A percentile compares a stretch with the other conserved stretches of the same genome.
Evolutionary conservation across 192 early-diverging fungal genomes (phyloP).

Genomic region (Coemansia sp.): DNA sequence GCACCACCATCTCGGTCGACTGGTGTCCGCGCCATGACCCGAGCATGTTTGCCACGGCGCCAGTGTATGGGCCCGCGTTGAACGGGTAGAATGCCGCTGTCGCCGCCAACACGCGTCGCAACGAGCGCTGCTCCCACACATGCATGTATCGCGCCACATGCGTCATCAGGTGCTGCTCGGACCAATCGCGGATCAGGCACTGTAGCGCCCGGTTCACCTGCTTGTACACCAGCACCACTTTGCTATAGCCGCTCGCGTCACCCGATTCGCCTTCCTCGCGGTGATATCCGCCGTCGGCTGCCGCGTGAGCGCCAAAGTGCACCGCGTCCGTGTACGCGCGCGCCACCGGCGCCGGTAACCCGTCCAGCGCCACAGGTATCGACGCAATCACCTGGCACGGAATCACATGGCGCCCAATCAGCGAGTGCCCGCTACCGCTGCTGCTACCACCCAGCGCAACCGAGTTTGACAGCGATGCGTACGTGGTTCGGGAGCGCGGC

Average conservation of each 20-base stretch:
- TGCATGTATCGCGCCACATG: constrained; percentile 42
- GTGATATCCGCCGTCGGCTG: constrained; percentile 44
- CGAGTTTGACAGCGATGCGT: constrained; percentile 11
- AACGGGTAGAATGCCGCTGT: constrained; percentile 44
- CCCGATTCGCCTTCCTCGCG: not conserved
- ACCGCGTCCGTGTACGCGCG: constrained; percentile 39
- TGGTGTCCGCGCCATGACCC: constrained; percentile 35
- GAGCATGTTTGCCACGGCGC: constrained; percentile 22
- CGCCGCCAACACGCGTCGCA: constrained; percentile 35
- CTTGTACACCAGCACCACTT: constrained; percentile 41
- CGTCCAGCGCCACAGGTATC: constrained; percentile 37
- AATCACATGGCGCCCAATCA: constrained; percentile 42
- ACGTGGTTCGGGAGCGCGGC: constrained; percentile 6
- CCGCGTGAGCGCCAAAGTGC: constrained; percentile 38
- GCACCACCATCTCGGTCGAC: constrained; percentile 40
- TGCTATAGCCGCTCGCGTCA: constrained; percentile 23
- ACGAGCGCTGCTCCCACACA: constrained; percentile 34
- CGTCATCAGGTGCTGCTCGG: constrained; percentile 50
- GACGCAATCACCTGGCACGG: constrained; percentile 48
- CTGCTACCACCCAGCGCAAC: too few relatives aligned
- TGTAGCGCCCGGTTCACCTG: constrained; percentile 40
- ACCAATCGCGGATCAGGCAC: constrained; percentile 48
- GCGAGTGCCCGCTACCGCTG: constrained; percentile 12
- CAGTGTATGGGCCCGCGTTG: constrained; percentile 35
- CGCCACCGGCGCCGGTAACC: constrained; percentile 28